Base-by-base conservation (phyloP, 2,329 filamentous ascomycete species). In the Nigrospora sphaerica region DNA sequence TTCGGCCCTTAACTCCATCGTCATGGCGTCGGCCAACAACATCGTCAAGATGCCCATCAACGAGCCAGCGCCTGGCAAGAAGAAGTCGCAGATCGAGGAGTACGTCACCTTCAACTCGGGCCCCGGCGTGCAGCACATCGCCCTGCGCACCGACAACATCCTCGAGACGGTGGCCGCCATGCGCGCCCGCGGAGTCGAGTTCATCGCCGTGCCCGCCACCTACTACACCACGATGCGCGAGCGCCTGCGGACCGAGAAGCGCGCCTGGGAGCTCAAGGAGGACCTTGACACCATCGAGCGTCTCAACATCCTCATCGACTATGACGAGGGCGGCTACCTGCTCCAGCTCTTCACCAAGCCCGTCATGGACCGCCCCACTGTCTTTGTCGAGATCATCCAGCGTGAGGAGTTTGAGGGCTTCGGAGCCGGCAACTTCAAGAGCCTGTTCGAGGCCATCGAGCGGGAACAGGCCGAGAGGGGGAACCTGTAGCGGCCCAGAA, bases 21-120 rank as follows among this genome's bases (percentile, higher is more conserved):
- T 96, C 62, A 95, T 96, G 90, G 81, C 86, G 37, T 88, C 84
- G 5, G 81, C 83, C 49, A 88, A 91, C 71, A 86, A 92, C 48
- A 66, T 86, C 5, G 89, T 96, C 68, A 96, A 96, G 72, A 96
- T 74, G 90, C 92, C 92, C 59, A 95, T 97, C 78, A 96, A 96
- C 73, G 91, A 96, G 71, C 92, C 92, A 2, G 92, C 92, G 0
- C 73, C 80, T 1, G 92, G 91, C 49, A 93, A 93, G 72, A 92
- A 88, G 69, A 88, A 89, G 67, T 88, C 83, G 12, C 92, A 97
- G 70, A 96, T 97, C 57, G 91, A 96, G 66, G 92, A 96, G 71
- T 91, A 85, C 62, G 83, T 96, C 54, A 76, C 88, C 63, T 96
- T 93, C 74, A 95, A 95, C 72, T 81, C 85, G 43, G 92, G 92